Conservation (phyloP, 805 yeast genomes). For the Ogataea pilisensis region DNA sequence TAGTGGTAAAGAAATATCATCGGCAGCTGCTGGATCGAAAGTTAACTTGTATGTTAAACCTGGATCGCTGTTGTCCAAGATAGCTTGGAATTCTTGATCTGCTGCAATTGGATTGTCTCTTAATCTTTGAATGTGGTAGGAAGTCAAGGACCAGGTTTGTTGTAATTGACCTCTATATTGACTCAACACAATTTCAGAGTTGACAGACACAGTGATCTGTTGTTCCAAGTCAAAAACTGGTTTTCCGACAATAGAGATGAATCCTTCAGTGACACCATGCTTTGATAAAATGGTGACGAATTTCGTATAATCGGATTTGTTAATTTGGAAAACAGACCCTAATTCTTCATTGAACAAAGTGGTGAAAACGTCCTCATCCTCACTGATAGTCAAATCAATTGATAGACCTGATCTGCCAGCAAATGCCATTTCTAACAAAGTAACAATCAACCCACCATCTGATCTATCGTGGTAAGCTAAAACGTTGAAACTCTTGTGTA, state of each 20-base stretch:
- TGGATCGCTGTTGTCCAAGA: conserved; percentile 80
- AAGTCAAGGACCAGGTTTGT: conserved; percentile 81
- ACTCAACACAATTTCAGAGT: conserved; percentile 46
- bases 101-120: conserved; percentile 94
- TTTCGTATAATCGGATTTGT: conserved; percentile 44
- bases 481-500: conserved; percentile 66
- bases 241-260: conserved; percentile 62
- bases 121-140: conserved; percentile 82
- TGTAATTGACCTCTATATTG: conserved; percentile 69
- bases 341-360: conserved; percentile 86
- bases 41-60: conserved; percentile 82
- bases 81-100: conserved; percentile 73
- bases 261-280: conserved; percentile 53
- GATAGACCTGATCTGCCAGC: conserved; percentile 87
- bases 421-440: conserved; percentile 93
- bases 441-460: conserved; percentile 90
- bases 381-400: conserved; percentile 39
- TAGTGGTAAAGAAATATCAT: too few species aligned
- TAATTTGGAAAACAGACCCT: conserved; percentile 93
- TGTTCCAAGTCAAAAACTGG: conserved; percentile 53
- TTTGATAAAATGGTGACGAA: conserved; percentile 54
- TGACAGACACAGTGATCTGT: conserved; percentile 41
- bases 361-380: conserved; percentile 42
- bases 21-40: conserved; percentile 50
- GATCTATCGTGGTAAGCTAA: conserved; percentile 93